A percentile compares a stretch with the other conserved stretches of the same genome.
Evolutionary conservation across 495 filamentous ascomycete genomes (phyloP).

Genomic region (Talaromyces liani): DNA sequence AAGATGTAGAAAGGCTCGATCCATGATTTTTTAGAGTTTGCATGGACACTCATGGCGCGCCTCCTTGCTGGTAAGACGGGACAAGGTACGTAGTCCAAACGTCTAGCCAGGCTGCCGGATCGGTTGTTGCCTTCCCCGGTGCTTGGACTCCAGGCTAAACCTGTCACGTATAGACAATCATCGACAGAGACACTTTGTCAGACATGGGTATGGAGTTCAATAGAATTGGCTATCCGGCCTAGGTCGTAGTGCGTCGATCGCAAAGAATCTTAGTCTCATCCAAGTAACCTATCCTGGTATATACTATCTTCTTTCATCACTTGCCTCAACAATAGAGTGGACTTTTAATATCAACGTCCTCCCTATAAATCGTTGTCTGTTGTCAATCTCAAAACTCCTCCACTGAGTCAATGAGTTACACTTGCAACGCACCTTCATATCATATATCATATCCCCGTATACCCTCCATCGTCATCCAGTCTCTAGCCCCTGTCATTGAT

Average conservation of each 20-base stretch:
- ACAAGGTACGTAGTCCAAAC: background rate
- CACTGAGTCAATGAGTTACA: background rate
- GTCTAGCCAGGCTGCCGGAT: background rate
- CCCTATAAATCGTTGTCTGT: background rate
- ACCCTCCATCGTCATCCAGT: background rate
- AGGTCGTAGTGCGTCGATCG: conserved; percentile 2
- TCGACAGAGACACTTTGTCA: background rate
- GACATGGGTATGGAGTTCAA: background rate
- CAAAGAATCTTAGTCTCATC: background rate
- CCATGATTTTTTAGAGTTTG: conserved; percentile 4
- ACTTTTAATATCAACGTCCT: conserved; percentile 1
- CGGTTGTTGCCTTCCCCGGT: conserved; percentile 1
- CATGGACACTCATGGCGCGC: conserved; percentile 7
- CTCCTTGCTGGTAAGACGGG: conserved; percentile 4
- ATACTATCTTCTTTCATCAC: background rate
- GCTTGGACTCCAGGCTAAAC: background rate
- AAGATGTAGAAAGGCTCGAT: background rate
- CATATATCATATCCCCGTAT: background rate
- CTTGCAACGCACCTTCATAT: background rate
- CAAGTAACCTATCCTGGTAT: background rate
- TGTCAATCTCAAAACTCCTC: background rate
- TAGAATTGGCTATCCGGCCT: background rate
- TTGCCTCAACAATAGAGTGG: background rate
- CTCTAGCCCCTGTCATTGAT: background rate
- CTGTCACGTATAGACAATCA: background rate